Evolutionary conservation across 192 early-diverging fungal genomes (phyloP), one percentile per base, ranked within the genome.

Genomic region (Coemansia sp.): DNA sequence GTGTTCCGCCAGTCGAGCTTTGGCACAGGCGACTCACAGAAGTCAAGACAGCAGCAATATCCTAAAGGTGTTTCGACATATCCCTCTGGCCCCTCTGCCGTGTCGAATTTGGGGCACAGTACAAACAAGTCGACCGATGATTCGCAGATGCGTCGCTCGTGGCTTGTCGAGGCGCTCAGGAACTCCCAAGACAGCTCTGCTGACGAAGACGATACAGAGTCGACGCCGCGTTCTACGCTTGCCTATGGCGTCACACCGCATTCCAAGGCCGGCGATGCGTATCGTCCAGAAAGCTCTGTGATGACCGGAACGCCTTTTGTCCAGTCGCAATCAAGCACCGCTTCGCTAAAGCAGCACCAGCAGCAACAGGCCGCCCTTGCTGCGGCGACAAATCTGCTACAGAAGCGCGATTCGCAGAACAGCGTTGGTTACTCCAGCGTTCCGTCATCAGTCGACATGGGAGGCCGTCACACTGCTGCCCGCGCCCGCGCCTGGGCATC

Each of bases 401-500:
- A 54, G 17, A 65, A 68, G 50, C 72, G 69, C 30, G 72, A 42
- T 7, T 80, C 78, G 38, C 66, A 66, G 22, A 28, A 5, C n/a
- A 60, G 59, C 22, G 4, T 45, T 2, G 11, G 6, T 11, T 3
- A 18, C 12, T 40, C 56, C n/a, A 75, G 63, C 48, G 32, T 32
- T 4, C 54, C 64, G 12, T 54, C 57, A 3, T 45, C 31, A 45
- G 57, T 45, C 10, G 75, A 77, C 38, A 32, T 55, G 12, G 74
- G 74, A 14, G 76, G 78, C 2, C 68, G 78, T 0, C 78, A 80
- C 20, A 80, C 78, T 28, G 78, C 78, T 3, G 78, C 78, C 0
- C 31, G 78, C 0, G 78, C 78, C 4, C 69, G 78, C 14, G 78
- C 78, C 16, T 80, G 77, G 77, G 77, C 77, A 7, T 56, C 71